Conservation (phyloP, 2,329 filamentous ascomycete genomes). For the Colletotrichum sp. region DNA sequence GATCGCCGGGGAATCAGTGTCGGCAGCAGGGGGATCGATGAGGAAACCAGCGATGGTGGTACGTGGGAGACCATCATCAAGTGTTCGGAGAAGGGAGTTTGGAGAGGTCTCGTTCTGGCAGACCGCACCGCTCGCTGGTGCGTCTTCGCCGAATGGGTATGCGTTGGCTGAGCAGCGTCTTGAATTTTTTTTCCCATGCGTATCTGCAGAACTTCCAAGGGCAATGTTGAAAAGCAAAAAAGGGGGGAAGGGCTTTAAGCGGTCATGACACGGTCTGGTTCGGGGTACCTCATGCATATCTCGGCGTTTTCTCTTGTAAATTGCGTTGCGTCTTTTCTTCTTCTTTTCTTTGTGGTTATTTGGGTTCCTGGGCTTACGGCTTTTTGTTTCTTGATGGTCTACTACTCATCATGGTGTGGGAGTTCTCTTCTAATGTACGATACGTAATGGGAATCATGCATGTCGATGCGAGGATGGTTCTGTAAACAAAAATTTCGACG, state of each 20-base stretch:
- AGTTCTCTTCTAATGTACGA: slow-evolving; percentile 18
- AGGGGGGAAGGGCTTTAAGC: not conserved
- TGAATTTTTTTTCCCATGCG: not conserved
- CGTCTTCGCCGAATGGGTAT: slow-evolving; percentile 89
- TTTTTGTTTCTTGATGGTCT: not conserved
- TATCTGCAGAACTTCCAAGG: slow-evolving; percentile 1
- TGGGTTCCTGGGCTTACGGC: not conserved
- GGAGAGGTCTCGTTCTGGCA: slow-evolving; percentile 82
- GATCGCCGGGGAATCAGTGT: slow-evolving; percentile 63
- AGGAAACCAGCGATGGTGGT: slow-evolving; percentile 70
- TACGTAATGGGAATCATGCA: slow-evolving; percentile 22
- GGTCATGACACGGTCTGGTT: not conserved
- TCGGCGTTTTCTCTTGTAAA: slow-evolving; percentile 16
- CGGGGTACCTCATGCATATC: slow-evolving; percentile 15
- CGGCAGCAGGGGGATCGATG: slow-evolving; percentile 50
- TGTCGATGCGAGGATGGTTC: slow-evolving; percentile 16
- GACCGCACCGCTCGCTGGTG: slow-evolving; percentile 88
- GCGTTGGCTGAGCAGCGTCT: slow-evolving; percentile 36
- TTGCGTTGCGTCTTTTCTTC: not conserved
- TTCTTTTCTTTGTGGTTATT: not conserved
- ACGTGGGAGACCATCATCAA: slow-evolving; percentile 93
- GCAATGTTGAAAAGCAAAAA: not conserved
- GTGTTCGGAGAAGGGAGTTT: slow-evolving; percentile 80
- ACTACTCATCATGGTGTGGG: not conserved
- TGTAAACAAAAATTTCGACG: slow-evolving; percentile 17